phyloP scores from a whole-genome alignment of 129 eudicot species.

The Dittrichia graveolens region DNA sequence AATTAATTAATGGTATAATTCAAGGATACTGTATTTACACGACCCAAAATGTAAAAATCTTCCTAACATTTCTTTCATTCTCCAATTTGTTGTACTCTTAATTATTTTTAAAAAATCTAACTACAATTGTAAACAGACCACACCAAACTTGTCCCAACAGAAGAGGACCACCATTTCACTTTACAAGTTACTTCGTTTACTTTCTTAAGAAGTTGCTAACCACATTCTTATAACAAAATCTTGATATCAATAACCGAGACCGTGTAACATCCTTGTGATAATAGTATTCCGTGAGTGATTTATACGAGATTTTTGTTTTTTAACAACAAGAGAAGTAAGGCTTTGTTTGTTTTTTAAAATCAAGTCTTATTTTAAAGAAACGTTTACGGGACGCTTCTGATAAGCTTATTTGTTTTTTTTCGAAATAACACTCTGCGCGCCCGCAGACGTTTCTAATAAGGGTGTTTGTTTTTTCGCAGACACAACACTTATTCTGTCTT shows the following conservation, averaged over 20 bases:
- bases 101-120: no score
- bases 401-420: no score
- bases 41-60: background rate
- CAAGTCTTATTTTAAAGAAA: no score
- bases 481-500: no score
- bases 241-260: background rate
- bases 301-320: background rate
- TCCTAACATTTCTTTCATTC: slow-evolving; percentile 24
- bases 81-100: slow-evolving; percentile 16
- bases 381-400: no score
- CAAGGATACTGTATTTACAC: background rate
- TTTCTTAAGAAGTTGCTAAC: background rate
- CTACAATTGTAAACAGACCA: no score
- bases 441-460: no score
- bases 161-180: slow-evolving; percentile 14
- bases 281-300: no score
- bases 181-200: slow-evolving; percentile 14
- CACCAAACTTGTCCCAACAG: slow-evolving; percentile 1
- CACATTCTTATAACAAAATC: background rate
- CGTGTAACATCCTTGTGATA: background rate
- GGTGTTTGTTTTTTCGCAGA: no score
- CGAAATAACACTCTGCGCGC: no score
- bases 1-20: background rate
- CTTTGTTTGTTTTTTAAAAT: no score
- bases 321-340: no score